Conservation (phyloP, 2,329 filamentous ascomycete genomes). For the Colletotrichum cuscutae region DNA sequence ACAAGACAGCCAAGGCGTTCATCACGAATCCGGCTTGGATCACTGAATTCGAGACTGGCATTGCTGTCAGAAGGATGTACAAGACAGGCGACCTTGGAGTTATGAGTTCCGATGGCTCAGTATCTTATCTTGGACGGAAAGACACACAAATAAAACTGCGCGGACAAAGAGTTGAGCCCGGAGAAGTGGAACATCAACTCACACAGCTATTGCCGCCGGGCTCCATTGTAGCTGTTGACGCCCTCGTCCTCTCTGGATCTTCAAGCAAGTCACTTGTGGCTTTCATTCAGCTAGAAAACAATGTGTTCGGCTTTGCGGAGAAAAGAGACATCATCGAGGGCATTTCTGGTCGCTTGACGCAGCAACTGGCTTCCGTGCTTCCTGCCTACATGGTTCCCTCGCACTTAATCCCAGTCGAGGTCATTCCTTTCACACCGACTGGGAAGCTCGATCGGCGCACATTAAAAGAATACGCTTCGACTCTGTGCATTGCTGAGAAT, state of each 20-base stretch:
- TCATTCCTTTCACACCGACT: conserved; percentile 33
- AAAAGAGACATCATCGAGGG: background rate
- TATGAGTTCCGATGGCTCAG: conserved; percentile 12
- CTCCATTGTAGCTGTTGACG: conserved; percentile 15
- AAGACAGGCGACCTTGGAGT: conserved; percentile 33
- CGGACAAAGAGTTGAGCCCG: conserved; percentile 46
- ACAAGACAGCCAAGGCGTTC: conserved; percentile 5
- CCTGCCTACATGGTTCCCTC: conserved; percentile 40
- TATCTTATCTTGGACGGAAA: conserved; percentile 38
- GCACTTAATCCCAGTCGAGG: conserved; percentile 26
- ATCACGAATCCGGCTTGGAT: conserved; percentile 17
- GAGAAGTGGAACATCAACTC: conserved; percentile 43
- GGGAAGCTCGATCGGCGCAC: conserved; percentile 38
- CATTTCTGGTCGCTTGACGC: background rate
- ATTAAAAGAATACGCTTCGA: background rate
- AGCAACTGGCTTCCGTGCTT: conserved; percentile 16
- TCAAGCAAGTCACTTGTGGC: conserved; percentile 19
- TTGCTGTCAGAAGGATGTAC: conserved; percentile 11
- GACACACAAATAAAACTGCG: conserved; percentile 46
- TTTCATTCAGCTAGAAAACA: conserved; percentile 9
- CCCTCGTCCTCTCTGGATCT: background rate
- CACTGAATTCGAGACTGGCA: background rate
- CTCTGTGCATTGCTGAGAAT: background rate
- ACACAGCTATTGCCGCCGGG: background rate
- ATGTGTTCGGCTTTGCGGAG: background rate